Conservation (phyloP, 2,329 filamentous ascomycete genomes). For the Colletotrichum gloeosporioides region DNA sequence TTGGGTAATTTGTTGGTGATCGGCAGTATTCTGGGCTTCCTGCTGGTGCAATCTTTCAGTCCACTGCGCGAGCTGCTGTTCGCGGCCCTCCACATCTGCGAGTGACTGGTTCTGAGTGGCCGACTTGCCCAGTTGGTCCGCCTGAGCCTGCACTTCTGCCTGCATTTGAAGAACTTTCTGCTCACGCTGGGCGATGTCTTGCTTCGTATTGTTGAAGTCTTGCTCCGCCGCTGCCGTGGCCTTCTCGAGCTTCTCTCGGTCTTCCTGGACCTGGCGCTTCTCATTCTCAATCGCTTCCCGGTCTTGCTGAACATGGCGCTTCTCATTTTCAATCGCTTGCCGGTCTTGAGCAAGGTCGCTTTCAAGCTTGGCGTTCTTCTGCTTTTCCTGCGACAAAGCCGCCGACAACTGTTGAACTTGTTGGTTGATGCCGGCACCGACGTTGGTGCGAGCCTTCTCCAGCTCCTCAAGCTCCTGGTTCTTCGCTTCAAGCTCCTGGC, state of each 20-base stretch:
- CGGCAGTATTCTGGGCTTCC: neutral
- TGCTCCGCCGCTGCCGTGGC: neutral
- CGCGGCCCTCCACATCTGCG: neutral
- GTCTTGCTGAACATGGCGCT: neutral
- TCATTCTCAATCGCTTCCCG: neutral
- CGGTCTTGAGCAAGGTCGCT: neutral
- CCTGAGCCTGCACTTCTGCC: neutral
- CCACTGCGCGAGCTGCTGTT: neutral
- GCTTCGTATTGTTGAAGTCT: neutral
- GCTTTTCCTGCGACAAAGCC: neutral
- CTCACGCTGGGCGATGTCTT: neutral
- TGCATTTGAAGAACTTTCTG: neutral
- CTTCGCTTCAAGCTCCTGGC: neutral
- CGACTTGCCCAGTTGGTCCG: neutral
- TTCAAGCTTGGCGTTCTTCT: neutral
- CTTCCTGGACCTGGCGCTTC: neutral
- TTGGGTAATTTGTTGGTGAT: neutral
- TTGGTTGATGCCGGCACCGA: neutral
- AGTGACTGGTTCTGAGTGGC: neutral
- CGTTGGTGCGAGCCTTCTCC: neutral
- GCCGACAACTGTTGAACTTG: neutral
- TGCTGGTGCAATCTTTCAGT: neutral
- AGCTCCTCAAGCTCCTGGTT: neutral
- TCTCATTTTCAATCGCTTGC: neutral
- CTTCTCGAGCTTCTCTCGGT: neutral